A percentile compares a stretch with the other conserved stretches of the same genome.
phyloP scores from a whole-genome alignment of 331 rosid genomes.

The Pyracantha coccinea region DNA sequence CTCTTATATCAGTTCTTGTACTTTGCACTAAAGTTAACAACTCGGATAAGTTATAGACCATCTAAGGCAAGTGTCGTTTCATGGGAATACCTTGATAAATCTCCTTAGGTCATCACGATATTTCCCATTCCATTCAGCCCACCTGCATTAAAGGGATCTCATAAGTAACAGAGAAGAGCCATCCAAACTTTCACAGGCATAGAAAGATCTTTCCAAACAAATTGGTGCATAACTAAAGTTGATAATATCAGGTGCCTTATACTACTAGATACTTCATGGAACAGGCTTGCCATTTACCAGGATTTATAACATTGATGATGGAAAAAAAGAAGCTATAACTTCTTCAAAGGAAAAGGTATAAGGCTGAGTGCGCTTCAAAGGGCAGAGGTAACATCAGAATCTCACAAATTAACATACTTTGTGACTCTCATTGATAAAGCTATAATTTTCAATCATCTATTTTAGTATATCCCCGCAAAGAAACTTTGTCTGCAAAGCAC shows the following conservation, averaged over 20 bases:
- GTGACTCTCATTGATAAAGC: background rate
- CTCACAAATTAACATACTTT: background rate
- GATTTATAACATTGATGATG: too few species aligned
- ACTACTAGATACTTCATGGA: too few species aligned
- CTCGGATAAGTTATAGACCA: background rate
- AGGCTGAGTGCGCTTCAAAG: background rate
- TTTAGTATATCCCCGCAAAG: background rate
- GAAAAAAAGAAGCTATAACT: too few species aligned
- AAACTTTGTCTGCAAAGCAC: background rate
- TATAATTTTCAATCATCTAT: background rate
- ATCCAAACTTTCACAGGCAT: background rate
- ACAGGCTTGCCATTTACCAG: too few species aligned
- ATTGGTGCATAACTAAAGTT: background rate
- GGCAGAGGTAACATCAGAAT: background rate
- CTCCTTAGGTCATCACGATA: constrained; percentile 90
- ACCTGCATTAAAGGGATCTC: constrained; percentile 44
- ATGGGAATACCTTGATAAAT: constrained; percentile 70
- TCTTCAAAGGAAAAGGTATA: background rate
- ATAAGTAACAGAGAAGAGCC: background rate
- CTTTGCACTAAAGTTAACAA: background rate
- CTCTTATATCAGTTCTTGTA: background rate
- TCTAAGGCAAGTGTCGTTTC: background rate
- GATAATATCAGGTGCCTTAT: too few species aligned
- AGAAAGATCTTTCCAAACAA: background rate
- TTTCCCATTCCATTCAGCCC: constrained; percentile 99